Evolutionary conservation across 2,329 filamentous ascomycete species (phyloP).

Genomic region (Talaromyces islandicus): DNA sequence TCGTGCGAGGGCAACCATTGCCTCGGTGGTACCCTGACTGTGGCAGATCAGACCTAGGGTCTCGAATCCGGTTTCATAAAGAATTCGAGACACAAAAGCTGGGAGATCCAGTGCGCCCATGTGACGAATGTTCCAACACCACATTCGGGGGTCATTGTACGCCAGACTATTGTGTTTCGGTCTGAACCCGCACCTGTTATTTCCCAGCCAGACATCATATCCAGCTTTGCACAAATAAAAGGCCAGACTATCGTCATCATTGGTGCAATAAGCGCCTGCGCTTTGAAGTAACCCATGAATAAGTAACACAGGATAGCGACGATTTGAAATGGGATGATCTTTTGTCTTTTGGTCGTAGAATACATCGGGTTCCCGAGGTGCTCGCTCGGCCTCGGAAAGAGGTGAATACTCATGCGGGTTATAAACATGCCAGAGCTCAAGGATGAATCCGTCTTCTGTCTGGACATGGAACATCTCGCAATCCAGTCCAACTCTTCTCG

Average conservation of each 20-base stretch:
- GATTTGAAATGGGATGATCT: constrained; percentile 19
- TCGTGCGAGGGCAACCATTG: constrained; percentile 80
- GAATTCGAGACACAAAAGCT: constrained; percentile 71
- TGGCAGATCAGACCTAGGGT: constrained; percentile 81
- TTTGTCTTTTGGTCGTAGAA: constrained; percentile 47
- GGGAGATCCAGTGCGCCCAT: constrained; percentile 88
- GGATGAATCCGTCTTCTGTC: constrained; percentile 89
- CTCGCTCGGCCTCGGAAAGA: constrained; percentile 39
- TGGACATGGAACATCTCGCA: constrained; percentile 77
- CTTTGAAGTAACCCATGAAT: constrained; percentile 87
- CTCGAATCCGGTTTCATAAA: constrained; percentile 73
- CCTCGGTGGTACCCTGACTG: constrained; percentile 85
- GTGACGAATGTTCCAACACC: constrained; percentile 92
- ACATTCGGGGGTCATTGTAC: constrained; percentile 80
- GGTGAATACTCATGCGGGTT: constrained; percentile 68
- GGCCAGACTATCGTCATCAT: constrained; percentile 82
- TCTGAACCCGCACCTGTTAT: constrained; percentile 81
- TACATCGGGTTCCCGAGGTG: constrained; percentile 53
- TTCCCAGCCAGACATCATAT: constrained; percentile 93
- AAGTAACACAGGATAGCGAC: constrained; percentile 69
- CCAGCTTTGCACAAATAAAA: constrained; percentile 90
- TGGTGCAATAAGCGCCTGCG: constrained; percentile 80
- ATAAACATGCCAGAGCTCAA: constrained; percentile 83
- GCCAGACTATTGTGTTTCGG: constrained; percentile 68
- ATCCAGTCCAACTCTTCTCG: constrained; percentile 78